A percentile compares a stretch with the other conserved stretches of the same genome.
These are phyloP conservation scores for Mycena maculata DNA, from an alignment of 768 basidiomycete species.

Conservation along the genomic window DNA sequence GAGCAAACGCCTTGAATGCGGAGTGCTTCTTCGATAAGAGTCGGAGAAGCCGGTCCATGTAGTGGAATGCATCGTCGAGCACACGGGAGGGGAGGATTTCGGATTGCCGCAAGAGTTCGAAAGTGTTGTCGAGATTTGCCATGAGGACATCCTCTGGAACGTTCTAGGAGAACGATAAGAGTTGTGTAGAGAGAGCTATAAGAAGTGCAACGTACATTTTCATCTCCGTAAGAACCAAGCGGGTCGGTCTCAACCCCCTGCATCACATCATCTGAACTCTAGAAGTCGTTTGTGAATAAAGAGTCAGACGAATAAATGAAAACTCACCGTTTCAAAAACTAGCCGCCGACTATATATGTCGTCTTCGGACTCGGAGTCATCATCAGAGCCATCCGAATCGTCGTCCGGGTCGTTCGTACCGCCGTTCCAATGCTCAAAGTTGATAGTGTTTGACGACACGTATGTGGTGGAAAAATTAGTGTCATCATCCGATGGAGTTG, in stretches of 20 bases:
- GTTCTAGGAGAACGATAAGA: neutral
- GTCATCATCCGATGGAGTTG: neutral
- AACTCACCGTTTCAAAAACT: neutral
- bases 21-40: slow-evolving; percentile 7
- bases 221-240: no score
- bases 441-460: neutral
- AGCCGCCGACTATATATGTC: neutral
- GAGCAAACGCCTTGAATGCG: slow-evolving; percentile 2
- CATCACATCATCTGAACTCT: neutral
- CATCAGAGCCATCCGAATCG: neutral
- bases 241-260: neutral
- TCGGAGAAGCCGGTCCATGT: slow-evolving; percentile 7
- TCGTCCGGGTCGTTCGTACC: neutral
- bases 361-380: neutral
- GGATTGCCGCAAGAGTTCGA: neutral
- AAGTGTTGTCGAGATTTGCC: neutral
- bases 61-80: slow-evolving; percentile 10
- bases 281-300: neutral
- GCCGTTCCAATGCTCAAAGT: neutral
- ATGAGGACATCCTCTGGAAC: neutral
- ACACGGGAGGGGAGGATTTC: neutral
- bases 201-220: no score
- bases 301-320: neutral
- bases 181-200: neutral
- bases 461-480: neutral